phyloP scores from a whole-genome alignment of 129 eudicot species.

The Ambrosia trifida region DNA sequence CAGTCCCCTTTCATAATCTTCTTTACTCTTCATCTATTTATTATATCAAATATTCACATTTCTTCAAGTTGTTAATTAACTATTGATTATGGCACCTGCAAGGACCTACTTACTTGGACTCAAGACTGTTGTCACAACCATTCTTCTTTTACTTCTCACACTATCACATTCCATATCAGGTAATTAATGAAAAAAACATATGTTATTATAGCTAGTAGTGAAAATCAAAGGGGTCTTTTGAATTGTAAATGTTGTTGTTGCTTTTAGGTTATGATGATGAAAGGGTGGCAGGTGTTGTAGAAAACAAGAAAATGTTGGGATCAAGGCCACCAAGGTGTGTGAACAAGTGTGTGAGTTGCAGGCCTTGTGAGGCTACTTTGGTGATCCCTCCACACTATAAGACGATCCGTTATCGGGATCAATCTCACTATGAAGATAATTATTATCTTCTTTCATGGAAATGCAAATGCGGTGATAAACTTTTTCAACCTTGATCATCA shows the following conservation, averaged over 20 bases:
- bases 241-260: background rate
- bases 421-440: slow-evolving; percentile 56
- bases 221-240: slow-evolving; percentile 7
- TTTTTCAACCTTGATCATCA: slow-evolving; percentile 65
- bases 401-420: slow-evolving; percentile 15
- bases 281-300: slow-evolving; percentile 23
- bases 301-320: slow-evolving; percentile 47
- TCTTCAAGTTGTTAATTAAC: slow-evolving; percentile 24
- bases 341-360: slow-evolving; percentile 70
- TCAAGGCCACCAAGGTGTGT: slow-evolving; percentile 75
- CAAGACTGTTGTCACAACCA: slow-evolving; percentile 35
- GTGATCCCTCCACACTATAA: slow-evolving; percentile 62
- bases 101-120: slow-evolving; percentile 39
- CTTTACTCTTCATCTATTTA: background rate
- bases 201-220: too few species aligned
- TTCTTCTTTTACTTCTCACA: slow-evolving; percentile 39
- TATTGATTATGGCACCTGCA: slow-evolving; percentile 51
- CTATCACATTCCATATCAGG: slow-evolving; percentile 51
- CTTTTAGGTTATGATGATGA: slow-evolving; percentile 17
- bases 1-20: slow-evolving; percentile 23
- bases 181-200: too few species aligned
- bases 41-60: background rate
- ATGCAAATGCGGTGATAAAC: slow-evolving; percentile 83
- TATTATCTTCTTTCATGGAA: slow-evolving; percentile 94
- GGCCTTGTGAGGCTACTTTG: slow-evolving; percentile 70